These are phyloP conservation scores for Orbilia javanica DNA, from an alignment of 2,329 filamentous ascomycete genomes.

Conservation along the genomic window DNA sequence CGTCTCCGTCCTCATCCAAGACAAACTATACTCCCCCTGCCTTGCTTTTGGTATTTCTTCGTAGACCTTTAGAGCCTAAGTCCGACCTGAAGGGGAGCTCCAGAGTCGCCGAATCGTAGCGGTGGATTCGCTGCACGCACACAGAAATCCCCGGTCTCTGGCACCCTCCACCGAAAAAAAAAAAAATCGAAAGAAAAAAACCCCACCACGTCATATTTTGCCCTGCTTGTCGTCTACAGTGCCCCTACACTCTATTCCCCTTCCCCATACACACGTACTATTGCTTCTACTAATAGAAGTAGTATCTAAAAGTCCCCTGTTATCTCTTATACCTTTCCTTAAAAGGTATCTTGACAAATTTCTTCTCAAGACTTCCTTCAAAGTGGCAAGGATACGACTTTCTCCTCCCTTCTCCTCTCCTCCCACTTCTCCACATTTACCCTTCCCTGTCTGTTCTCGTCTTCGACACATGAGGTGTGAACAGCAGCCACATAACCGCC, in stretches of 20 bases:
- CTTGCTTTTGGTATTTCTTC: too few species aligned
- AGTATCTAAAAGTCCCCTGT: background rate
- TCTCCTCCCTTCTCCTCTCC: conserved; percentile 7
- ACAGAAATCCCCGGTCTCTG: conserved; percentile 13
- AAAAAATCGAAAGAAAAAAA: background rate
- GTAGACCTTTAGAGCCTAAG: conserved; percentile 27
- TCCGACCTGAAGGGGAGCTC: conserved; percentile 24
- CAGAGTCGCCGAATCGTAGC: conserved; percentile 8
- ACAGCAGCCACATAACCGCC: conserved; percentile 56
- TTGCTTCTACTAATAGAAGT: background rate
- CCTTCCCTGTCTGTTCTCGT: conserved; percentile 29
- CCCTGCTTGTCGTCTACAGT: background rate
- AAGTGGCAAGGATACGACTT: conserved; percentile 53
- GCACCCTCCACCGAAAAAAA: conserved; percentile 13
- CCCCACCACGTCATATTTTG: conserved; percentile 22
- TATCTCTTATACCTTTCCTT: background rate
- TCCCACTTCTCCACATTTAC: background rate
- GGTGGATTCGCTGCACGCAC: conserved; percentile 10
- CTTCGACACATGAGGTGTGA: conserved; percentile 58
- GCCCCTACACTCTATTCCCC: too few species aligned
- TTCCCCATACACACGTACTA: background rate
- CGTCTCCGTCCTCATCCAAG: background rate
- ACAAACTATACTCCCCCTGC: background rate
- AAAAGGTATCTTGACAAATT: background rate
- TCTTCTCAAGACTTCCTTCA: conserved; percentile 37